Evolutionary conservation across 176 grass and related monocot genomes (phyloP), one percentile per base, ranked within the genome.

Genomic region (Triticum timopheevii): DNA sequence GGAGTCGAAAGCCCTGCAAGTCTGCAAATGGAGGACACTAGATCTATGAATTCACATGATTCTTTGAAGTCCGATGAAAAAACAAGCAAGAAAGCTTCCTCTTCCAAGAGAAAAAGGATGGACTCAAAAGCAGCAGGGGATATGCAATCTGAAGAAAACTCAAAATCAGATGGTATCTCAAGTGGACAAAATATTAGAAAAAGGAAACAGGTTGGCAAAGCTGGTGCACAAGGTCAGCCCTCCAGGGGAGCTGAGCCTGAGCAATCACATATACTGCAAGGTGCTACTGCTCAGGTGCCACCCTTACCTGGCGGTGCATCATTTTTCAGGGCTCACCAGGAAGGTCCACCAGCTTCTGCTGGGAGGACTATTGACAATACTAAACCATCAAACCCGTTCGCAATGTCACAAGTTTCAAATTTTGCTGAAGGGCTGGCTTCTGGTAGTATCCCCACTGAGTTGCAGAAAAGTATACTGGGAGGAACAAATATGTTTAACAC

Each of bases 1-100:
- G 91, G 92, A 65, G 72, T 91, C 16, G 93, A 89, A 85, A 93
- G 91, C 83, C 93, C 93, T 67, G 91, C 89, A 69, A 95, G 91
- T 75, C 34, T 95, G 81, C 94, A 88, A 73, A 92, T 90, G 80
- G 96, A 98, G 87, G 97, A 99, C 58, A 93, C 88, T 23, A 96
- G 88, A 80, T 96, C 97, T 84, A 89, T 93, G 86, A 94, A 96
- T 80, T 99, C 97, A 82, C 92, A 94, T 49, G 97, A 99, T 80
- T 93, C 86, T 90, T 83, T 91, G 64, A 99, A 91, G 91, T 94
- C 92, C 3, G 97, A 98, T 87, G 91, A 91, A 81, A 93, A 94
- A 83, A 91, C 89, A 86, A 94, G 85, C 65, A 96, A 94, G 85
- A 92, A 93, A 73, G 92, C 91, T 56, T 77, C 90, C 36, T 82